Evolutionary conservation across 371 early-diverging fungal genomes (phyloP), one percentile per base, ranked within the genome.

Genomic region (Mortierella sp.): DNA sequence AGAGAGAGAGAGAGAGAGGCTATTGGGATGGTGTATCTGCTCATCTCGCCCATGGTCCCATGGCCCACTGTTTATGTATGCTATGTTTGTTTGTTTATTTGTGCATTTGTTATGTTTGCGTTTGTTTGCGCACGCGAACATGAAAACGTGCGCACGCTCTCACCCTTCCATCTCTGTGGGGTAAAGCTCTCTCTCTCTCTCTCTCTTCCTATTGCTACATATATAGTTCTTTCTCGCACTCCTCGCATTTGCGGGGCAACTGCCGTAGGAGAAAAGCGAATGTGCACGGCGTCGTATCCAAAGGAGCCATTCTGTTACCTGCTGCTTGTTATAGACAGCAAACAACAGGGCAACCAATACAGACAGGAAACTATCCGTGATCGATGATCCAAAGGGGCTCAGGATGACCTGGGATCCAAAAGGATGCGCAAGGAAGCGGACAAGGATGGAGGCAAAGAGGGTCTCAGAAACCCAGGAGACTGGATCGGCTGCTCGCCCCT

Each of bases 331-430:
- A 60, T 28, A 9, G 57, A n/a, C n/a, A 57, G 26, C n/a, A 24
- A n/a, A 57, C 31, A n/a, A 57, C 31, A 60, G 16, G 14, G 60
- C 60, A 38, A 16, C 38, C 65, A 65, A 34, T 34, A 21, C 65
- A 65, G 16, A 65, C 31, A 38, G 24, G 65, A 38, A 65, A 16
- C 7, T 38, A 16, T 9, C 54, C 19, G 21, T 21, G 42, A 65
- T 34, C 38, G 65, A 34, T 21, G 38, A 65, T 9, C 31, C 19
- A 65, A 38, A 24, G 38, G 24, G 63, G 65, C 8, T 38, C 31
- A 65, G 65, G 65, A 65, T 65, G 65, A 21, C 65, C 65, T 38
- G 10, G 65, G 38, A 65, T 65, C 21, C 24, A 24, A 65, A 34
- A 38, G 6, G 65, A 24, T 65, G 19, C 19, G 21, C 2, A 10